Evolutionary conservation across 805 yeast species (phyloP), one percentile per base, ranked within the genome.

Genomic region (Limtongia smithiae): DNA sequence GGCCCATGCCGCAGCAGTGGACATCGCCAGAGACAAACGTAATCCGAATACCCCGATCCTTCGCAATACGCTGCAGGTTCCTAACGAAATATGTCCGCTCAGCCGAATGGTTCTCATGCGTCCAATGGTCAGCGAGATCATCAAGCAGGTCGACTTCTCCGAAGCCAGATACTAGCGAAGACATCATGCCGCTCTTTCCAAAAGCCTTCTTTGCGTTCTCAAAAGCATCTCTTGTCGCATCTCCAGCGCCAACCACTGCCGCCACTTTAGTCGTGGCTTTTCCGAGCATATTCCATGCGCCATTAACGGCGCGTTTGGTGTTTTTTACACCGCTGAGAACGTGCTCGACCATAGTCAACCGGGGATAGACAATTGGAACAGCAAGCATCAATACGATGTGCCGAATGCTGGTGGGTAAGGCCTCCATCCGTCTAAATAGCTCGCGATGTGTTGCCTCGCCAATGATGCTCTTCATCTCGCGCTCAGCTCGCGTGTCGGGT

Each of bases 51-150:
- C 82, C 82, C 55, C 75, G 65, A 27, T 68, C 60, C 28, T 84
- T 75, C 2, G 91, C 88, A 60, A 89, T 80, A 37, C 77, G 77
- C 54, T 82, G 80, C 39, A 91, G 70, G 53, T 71, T 71, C 34
- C 72, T 74, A 54, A 90, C 69, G 34, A 91, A 72, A 57, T 65
- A 63, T 66, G 91, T 91, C 53, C 98, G 77, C 68, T 91, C 98
- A 41, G 68, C 67, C 65, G 91, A 93, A 69, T 91, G 98, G 65
- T 82, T 78, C 51, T 75, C 75, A 3, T 96, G 83, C 66, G 97
- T 89, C 98, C 98, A 91, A 69, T 91, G 97, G 65, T 91, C 98
- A 63, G 89, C 83, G 67, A 93, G 73, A 65, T 91, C 97, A 64
- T 93, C 97, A 58, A 93, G 74, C 14, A 91, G 79, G 68, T 91